phyloP scores from a whole-genome alignment of 116 monocot genomes.

The Iris pallida region DNA sequence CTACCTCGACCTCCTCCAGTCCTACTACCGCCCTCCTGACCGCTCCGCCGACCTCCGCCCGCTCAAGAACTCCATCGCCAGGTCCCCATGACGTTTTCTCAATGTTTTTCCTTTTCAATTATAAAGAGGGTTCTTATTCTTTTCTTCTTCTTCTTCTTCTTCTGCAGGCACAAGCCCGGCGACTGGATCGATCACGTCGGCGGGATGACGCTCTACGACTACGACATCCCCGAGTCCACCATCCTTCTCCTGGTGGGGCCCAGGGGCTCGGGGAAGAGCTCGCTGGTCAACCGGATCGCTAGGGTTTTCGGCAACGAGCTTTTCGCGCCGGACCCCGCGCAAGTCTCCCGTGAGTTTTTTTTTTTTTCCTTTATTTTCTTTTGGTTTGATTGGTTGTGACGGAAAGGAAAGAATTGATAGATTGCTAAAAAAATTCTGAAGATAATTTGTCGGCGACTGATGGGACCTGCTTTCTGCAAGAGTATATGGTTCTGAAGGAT shows the following conservation, averaged over 20 bases:
- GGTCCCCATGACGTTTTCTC: background rate
- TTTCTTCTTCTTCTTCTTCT: background rate
- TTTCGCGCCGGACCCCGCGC: conserved; percentile 31
- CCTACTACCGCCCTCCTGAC: conserved; percentile 6
- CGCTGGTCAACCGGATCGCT: conserved; percentile 52
- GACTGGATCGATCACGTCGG: conserved; percentile 39
- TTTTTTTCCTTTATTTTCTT: conserved; percentile 2
- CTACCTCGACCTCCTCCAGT: background rate
- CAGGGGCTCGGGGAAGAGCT: conserved; percentile 57
- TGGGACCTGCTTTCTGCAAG: conserved; percentile 49
- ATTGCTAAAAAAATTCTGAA: conserved; percentile 2
- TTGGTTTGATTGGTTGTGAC: background rate
- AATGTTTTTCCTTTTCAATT: background rate
- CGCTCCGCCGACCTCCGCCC: conserved; percentile 4
- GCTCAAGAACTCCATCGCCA: conserved; percentile 15
- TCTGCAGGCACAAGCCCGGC: conserved; percentile 51
- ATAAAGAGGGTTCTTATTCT: background rate
- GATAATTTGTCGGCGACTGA: conserved; percentile 14
- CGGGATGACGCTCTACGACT: conserved; percentile 12
- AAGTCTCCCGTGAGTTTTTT: conserved; percentile 37
- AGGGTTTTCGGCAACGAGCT: conserved; percentile 41
- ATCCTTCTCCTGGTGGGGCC: conserved; percentile 60
- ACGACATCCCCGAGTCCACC: conserved; percentile 41
- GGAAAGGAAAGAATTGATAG: too few species aligned
- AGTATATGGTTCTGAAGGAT: conserved; percentile 55